Evolutionary conservation across 1,139 yeast species (phyloP).

Genomic region (Kodamaea suecica): DNA sequence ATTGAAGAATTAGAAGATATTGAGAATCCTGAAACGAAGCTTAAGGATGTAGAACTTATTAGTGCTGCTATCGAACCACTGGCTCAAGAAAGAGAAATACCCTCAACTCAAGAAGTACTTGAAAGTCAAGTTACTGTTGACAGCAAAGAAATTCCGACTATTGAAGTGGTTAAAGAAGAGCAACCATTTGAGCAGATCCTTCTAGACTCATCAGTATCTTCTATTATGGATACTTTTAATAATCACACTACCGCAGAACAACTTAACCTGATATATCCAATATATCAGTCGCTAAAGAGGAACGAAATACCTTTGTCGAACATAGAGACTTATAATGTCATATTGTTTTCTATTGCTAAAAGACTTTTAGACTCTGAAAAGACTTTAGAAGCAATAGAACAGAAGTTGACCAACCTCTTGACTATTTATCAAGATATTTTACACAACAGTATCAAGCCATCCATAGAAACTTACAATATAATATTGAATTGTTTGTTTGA

Average conservation of each 20-base stretch:
- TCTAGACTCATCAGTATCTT: slow-evolving; percentile 19
- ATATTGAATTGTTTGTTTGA: slow-evolving; percentile 50
- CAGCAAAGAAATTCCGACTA: no score
- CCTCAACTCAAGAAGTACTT: no score
- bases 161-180: not conserved
- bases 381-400: slow-evolving; percentile 30
- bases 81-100: no score
- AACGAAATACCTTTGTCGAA: slow-evolving; percentile 33
- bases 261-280: slow-evolving; percentile 34
- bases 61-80: no score
- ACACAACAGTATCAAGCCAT: slow-evolving; percentile 44
- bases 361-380: slow-evolving; percentile 29
- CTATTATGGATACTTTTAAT: slow-evolving; percentile 4
- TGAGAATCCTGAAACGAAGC: not conserved
- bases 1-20: not conserved
- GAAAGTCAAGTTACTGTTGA: no score
- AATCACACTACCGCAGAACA: slow-evolving; percentile 2
- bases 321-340: slow-evolving; percentile 34
- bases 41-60: no score
- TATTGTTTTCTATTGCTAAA: slow-evolving; percentile 31
- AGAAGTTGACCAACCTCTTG: slow-evolving; percentile 52
- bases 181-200: slow-evolving; percentile 12
- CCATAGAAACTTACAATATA: slow-evolving; percentile 48
- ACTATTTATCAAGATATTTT: slow-evolving; percentile 68
- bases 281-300: slow-evolving; percentile 42